phyloP scores from a whole-genome alignment of 345 rosid species.

The Excoecaria cochinchinensis region DNA sequence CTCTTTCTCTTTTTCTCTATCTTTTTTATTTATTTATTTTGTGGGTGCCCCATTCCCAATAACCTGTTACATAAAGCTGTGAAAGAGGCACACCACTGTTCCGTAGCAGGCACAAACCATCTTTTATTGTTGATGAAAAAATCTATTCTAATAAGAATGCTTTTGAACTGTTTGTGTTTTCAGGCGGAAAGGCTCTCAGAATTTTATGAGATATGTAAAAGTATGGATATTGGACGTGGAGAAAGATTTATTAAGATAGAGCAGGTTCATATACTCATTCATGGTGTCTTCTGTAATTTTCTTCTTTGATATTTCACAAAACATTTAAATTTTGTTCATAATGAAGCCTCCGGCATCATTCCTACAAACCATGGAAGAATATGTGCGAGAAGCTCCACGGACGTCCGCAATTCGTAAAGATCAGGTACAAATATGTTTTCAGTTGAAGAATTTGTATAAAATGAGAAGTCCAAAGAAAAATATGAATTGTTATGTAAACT shows the following conservation, averaged over 20 bases:
- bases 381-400: constrained; percentile 81
- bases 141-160: background rate
- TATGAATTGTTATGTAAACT: background rate
- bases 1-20: background rate
- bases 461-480: background rate
- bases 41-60: too few relatives aligned
- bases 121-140: background rate
- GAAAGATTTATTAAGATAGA: constrained; percentile 82
- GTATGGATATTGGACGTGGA: constrained; percentile 75
- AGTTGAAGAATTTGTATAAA: background rate
- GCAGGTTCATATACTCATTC: constrained; percentile 57
- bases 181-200: constrained; percentile 96
- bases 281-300: constrained; percentile 8
- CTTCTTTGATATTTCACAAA: constrained; percentile 3
- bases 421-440: constrained; percentile 49
- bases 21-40: too few relatives aligned
- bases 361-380: constrained; percentile 98
- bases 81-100: background rate
- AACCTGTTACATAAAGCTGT: background rate
- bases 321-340: constrained; percentile 5
- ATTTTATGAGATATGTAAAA: constrained; percentile 91
- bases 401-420: constrained; percentile 56
- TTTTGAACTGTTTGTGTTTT: constrained; percentile 15
- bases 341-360: constrained; percentile 86
- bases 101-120: background rate